phyloP scores from a whole-genome alignment of 352 stramenopile genomes.

The Pythium phragmiticola region DNA sequence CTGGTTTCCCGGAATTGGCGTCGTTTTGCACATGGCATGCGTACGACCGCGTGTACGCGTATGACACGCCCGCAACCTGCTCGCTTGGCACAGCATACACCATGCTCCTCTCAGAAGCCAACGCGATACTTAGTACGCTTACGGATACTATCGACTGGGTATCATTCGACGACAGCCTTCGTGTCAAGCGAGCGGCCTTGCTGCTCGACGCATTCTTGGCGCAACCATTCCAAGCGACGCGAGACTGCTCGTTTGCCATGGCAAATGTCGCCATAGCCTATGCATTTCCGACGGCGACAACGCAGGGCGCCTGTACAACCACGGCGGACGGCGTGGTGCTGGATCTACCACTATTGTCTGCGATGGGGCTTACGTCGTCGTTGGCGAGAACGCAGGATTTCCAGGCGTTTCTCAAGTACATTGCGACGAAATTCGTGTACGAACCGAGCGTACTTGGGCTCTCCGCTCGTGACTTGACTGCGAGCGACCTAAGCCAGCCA shows the following conservation, averaged over 20 bases:
- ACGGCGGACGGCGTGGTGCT: constrained; percentile 29
- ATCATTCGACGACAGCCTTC: constrained; percentile 21
- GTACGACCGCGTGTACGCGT: constrained; percentile 22
- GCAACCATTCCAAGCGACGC: constrained; percentile 37
- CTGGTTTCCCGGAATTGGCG: constrained; percentile 43
- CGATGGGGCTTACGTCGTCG: constrained; percentile 32
- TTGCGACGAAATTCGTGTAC: constrained; percentile 54
- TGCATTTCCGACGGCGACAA: constrained; percentile 18
- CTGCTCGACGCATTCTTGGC: constrained; percentile 52
- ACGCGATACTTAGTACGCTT: constrained; percentile 7
- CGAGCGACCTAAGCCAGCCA: not conserved
- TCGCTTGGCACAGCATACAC: constrained; percentile 3
- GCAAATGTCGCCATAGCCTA: constrained; percentile 30
- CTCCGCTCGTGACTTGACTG: constrained; percentile 1
- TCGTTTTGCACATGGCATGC: constrained; percentile 39
- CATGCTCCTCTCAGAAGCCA: constrained; percentile 1
- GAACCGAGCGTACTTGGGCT: constrained; percentile 40
- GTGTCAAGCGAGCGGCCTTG: constrained; percentile 33
- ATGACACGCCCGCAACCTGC: constrained; percentile 16
- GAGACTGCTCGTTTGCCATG: constrained; percentile 33
- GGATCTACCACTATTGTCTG: constrained; percentile 33
- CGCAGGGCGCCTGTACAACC: constrained; percentile 26
- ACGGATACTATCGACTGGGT: constrained; percentile 3
- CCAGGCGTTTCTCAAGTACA: constrained; percentile 51
- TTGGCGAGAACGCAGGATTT: constrained; percentile 35